Percentiles rank a stretch among this genome's conserved stretches.
Conservation (phyloP, 1,284 basidiomycete species). For the Cryptococcus sp. region DNA sequence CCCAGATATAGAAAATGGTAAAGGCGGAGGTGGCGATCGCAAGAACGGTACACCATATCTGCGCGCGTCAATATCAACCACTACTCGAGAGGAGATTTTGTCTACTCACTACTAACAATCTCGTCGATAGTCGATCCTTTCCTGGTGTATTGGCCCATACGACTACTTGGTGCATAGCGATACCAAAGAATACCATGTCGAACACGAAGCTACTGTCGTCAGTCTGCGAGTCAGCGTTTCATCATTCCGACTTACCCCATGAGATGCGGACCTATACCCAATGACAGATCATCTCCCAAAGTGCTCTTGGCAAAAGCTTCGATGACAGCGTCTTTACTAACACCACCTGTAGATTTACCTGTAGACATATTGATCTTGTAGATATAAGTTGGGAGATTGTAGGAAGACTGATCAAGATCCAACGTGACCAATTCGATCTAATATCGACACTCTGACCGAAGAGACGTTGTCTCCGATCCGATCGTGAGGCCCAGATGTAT, state of each 20-base stretch:
- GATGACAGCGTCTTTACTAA: neutral
- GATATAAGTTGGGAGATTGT: too few species aligned
- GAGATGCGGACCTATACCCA: neutral
- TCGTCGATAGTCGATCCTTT: neutral
- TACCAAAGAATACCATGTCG: constrained; percentile 1
- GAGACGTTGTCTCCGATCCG: too few species aligned
- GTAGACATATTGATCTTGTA: too few species aligned
- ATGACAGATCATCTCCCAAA: neutral
- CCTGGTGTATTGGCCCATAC: neutral
- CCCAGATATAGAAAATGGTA: neutral
- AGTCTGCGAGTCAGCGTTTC: neutral
- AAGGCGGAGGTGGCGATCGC: neutral
- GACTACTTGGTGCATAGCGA: neutral
- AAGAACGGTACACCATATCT: neutral
- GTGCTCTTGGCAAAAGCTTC: neutral
- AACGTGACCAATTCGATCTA: too few species aligned
- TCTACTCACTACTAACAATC: too few species aligned
- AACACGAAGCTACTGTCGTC: neutral
- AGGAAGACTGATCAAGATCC: too few species aligned
- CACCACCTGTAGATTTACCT: too few species aligned
- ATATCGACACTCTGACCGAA: too few species aligned
- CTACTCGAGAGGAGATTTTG: too few species aligned
- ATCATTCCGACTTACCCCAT: neutral
- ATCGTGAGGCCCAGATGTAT: too few species aligned
- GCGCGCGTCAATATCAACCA: too few species aligned